Evolutionary conservation across 805 yeast species (phyloP).

Genomic region (Kodamaea nitidulidarum): DNA sequence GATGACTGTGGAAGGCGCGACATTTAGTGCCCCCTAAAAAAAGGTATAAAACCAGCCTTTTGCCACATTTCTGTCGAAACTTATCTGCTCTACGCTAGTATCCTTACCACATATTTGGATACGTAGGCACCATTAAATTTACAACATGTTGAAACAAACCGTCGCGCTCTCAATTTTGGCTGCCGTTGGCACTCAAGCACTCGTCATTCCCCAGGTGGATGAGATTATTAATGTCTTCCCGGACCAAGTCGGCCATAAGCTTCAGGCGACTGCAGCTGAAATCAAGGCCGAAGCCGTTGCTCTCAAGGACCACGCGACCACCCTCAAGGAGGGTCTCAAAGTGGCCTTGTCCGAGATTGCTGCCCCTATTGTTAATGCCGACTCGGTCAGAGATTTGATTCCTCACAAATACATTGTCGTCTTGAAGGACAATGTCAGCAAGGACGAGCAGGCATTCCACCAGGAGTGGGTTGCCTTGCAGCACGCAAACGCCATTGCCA

Average conservation of each 20-base stretch:
- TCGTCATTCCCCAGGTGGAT: constrained; percentile 22
- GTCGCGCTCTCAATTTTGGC: constrained; percentile 42
- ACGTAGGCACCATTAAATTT: constrained; percentile 7
- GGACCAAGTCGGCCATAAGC: constrained; percentile 2
- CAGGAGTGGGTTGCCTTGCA: constrained; percentile 57
- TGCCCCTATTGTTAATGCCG: constrained; percentile 44
- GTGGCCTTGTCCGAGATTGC: constrained; percentile 14
- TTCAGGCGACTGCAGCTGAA: constrained; percentile 2
- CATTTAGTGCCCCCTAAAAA: constrained; percentile 6
- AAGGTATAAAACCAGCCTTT: constrained; percentile 7
- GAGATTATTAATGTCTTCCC: constrained; percentile 25
- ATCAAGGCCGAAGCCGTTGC: constrained; percentile 5
- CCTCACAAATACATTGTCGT: constrained; percentile 83
- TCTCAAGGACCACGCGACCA: constrained; percentile 5
- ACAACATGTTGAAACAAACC: constrained; percentile 40
- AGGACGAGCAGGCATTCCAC: constrained; percentile 59
- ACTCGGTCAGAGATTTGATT: constrained; percentile 45
- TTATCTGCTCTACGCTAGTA: constrained; percentile 7
- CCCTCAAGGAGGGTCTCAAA: constrained; percentile 10
- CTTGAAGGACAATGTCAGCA: constrained; percentile 60
- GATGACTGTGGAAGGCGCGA: constrained; percentile 5
- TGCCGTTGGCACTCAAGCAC: constrained; percentile 37
- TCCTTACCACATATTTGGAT: constrained; percentile 7
- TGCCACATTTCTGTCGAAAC: constrained; percentile 5
- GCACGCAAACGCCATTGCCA: constrained; percentile 43